Percentiles rank a stretch among this genome's conserved stretches.
These are phyloP conservation scores for Saururus chinensis DNA, from an alignment of 164 flowering plant genomes.

Conservation along the genomic window DNA sequence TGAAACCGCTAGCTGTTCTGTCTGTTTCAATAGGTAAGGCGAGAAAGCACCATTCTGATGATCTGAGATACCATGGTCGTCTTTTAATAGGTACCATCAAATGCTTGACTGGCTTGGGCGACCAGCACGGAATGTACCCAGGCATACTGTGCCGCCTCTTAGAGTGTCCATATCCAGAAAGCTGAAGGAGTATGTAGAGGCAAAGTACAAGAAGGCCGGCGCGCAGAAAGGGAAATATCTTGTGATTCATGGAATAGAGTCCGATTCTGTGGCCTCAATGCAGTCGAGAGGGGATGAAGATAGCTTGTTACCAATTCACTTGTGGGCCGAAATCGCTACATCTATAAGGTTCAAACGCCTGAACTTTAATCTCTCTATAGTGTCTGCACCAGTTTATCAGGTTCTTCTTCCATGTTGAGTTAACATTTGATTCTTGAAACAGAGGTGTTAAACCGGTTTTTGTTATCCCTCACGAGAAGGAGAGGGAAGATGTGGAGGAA, in stretches of 20 bases:
- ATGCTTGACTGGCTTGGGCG: constrained; percentile 81
- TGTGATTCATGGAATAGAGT: constrained; percentile 74
- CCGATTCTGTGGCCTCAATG: constrained; percentile 82
- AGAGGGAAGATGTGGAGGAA: constrained; percentile 70
- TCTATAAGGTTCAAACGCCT: constrained; percentile 34
- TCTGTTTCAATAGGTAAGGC: background rate
- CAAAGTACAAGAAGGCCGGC: constrained; percentile 55
- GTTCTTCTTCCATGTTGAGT: too few relatives aligned
- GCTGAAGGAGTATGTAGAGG: constrained; percentile 57
- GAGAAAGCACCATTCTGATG: too few relatives aligned
- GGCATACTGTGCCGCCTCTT: constrained; percentile 58
- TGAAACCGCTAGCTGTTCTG: background rate
- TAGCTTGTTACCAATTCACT: constrained; percentile 64
- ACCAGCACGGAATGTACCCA: constrained; percentile 55
- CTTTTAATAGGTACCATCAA: constrained; percentile 51
- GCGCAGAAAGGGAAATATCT: constrained; percentile 62
- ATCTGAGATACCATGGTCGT: background rate
- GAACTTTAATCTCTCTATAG: background rate
- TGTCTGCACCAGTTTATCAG: too few relatives aligned
- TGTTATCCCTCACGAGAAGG: constrained; percentile 85
- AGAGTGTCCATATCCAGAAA: constrained; percentile 68
- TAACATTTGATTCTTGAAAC: constrained; percentile 11
- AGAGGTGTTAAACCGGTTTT: constrained; percentile 69
- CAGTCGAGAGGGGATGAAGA: constrained; percentile 79
- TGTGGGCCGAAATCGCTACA: constrained; percentile 61